Percentiles rank a stretch among this genome's conserved stretches.
Conservation (phyloP, 768 basidiomycete species). For the Mrakia hoshinonis region DNA sequence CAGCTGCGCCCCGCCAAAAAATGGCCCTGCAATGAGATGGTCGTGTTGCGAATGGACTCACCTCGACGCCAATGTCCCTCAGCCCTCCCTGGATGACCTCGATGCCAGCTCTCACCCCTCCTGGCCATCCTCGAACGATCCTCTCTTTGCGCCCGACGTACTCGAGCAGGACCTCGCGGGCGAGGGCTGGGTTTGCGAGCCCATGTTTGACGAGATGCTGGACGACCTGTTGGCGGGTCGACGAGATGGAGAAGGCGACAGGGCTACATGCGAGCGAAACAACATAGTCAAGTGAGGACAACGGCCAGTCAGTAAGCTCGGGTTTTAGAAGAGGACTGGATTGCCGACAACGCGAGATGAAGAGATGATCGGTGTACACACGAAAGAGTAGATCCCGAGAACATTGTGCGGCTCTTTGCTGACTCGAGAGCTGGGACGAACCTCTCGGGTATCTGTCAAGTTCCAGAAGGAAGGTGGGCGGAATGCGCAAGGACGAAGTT, state of each 20-base stretch:
- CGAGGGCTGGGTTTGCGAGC: neutral
- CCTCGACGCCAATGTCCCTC: slow-evolving; percentile 13
- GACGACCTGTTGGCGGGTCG: neutral
- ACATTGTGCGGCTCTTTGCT: slow-evolving; percentile 11
- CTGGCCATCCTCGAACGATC: slow-evolving; percentile 15
- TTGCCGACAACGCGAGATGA: too few relatives aligned
- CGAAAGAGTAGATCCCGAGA: neutral
- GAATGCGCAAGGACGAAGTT: neutral
- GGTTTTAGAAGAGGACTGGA: neutral
- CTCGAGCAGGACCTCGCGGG: slow-evolving; percentile 21
- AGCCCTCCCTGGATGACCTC: slow-evolving; percentile 19
- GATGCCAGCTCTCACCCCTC: slow-evolving; percentile 1
- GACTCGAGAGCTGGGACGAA: neutral
- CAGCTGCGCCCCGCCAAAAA: neutral
- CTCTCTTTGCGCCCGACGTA: slow-evolving; percentile 20
- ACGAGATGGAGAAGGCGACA: slow-evolving; percentile 5
- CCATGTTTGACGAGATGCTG: neutral
- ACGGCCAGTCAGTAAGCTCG: neutral
- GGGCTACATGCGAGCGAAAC: neutral
- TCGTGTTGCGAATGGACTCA: too few relatives aligned
- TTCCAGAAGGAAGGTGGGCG: neutral
- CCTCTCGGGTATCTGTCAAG: neutral
- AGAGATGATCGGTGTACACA: neutral
- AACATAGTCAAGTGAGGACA: neutral
- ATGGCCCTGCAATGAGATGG: neutral